Evolutionary conservation across 2,329 filamentous ascomycete genomes (phyloP).

Genomic region (Paraphoma chrysanthemicola): DNA sequence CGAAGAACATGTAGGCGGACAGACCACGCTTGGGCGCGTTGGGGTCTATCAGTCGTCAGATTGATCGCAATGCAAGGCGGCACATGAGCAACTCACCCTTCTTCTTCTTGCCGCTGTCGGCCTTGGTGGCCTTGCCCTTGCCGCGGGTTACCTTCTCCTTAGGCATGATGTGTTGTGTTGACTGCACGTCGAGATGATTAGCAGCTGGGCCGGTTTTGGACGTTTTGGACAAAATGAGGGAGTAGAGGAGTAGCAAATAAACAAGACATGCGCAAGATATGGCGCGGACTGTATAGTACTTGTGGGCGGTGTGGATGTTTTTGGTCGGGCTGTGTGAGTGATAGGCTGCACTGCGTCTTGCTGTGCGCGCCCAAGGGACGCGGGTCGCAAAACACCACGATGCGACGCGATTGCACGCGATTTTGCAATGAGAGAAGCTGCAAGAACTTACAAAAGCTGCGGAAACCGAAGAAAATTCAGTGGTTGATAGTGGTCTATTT

Average conservation of each 20-base stretch:
- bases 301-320: constrained; percentile 9
- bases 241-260: neutral
- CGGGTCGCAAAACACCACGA: constrained; percentile 43
- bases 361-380: constrained; percentile 29
- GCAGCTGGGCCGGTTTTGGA: constrained; percentile 9
- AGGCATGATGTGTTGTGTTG: constrained; percentile 62
- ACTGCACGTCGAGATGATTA: constrained; percentile 10
- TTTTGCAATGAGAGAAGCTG: constrained; percentile 28
- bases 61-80: neutral
- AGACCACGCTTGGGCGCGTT: constrained; percentile 99
- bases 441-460: constrained; percentile 37
- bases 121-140: constrained; percentile 65
- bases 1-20: constrained; percentile 99
- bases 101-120: constrained; percentile 70
- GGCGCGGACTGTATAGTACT: constrained; percentile 3
- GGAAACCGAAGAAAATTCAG: constrained; percentile 20
- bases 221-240: neutral
- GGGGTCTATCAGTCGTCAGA: constrained; percentile 68
- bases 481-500: constrained; percentile 36
- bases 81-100: constrained; percentile 62
- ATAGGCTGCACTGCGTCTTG: constrained; percentile 19
- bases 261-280: constrained; percentile 2
- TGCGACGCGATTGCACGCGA: constrained; percentile 35
- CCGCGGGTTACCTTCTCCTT: constrained; percentile 70
- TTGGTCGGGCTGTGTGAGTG: constrained; percentile 22